phyloP scores from a whole-genome alignment of 805 yeast genomes.

The Lipomyces anomalus region DNA sequence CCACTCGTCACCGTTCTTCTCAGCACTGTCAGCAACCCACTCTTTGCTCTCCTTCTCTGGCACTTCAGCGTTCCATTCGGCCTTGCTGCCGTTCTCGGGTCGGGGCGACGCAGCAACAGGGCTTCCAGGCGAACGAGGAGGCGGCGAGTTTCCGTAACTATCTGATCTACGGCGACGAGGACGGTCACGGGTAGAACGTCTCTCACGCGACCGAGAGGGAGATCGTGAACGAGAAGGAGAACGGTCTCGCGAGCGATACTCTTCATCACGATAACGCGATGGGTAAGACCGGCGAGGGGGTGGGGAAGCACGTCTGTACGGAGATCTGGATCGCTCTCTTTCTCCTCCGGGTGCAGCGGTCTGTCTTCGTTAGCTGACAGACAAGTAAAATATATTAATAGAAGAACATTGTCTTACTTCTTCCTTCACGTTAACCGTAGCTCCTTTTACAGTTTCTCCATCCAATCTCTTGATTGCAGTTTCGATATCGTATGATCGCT shows the following conservation, averaged over 20 bases:
- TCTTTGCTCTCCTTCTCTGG: no score
- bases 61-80: no score
- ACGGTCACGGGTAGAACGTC: no score
- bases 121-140: no score
- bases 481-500: slow-evolving; percentile 61
- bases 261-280: slow-evolving; percentile 31
- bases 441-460: slow-evolving; percentile 67
- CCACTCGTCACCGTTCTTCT: no score
- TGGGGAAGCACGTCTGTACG: slow-evolving; percentile 19
- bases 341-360: slow-evolving; percentile 19
- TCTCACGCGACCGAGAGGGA: no score
- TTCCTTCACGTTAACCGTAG: slow-evolving; percentile 62
- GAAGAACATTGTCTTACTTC: slow-evolving; percentile 43
- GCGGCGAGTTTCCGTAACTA: no score
- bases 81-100: no score
- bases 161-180: no score
- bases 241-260: slow-evolving; percentile 23
- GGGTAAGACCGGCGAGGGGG: slow-evolving; percentile 18
- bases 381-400: not conserved
- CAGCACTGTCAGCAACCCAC: no score
- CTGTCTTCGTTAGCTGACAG: not conserved
- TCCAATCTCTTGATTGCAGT: slow-evolving; percentile 64
- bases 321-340: slow-evolving; percentile 32
- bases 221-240: no score
- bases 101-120: no score